These are phyloP conservation scores for Pisolithus microcarpus DNA, from an alignment of 768 basidiomycete genomes.

Conservation along the genomic window DNA sequence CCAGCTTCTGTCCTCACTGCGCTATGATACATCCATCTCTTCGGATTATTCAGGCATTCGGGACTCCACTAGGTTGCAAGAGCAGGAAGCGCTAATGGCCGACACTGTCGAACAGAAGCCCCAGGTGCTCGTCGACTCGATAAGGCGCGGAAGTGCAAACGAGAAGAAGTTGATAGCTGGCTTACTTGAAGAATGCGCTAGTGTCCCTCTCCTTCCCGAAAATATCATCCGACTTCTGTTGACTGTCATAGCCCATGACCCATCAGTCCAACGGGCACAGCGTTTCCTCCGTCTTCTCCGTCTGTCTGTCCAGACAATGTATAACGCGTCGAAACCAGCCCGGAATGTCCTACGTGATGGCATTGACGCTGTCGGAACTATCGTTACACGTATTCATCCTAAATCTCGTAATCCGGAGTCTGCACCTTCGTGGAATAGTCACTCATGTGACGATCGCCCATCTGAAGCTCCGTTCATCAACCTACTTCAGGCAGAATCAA, in stretches of 20 bases:
- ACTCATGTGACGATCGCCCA: conserved; percentile 16
- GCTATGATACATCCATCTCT: conserved; percentile 31
- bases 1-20: conserved; percentile 52
- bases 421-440: conserved; percentile 15
- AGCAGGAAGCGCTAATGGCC: conserved; percentile 63
- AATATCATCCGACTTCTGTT: conserved; percentile 66
- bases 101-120: conserved; percentile 67
- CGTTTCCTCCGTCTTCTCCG: conserved; percentile 61
- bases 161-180: conserved; percentile 38
- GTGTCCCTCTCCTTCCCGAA: conserved; percentile 48
- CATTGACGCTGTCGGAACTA: conserved; percentile 55
- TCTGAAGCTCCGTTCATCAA: conserved; percentile 28
- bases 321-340: conserved; percentile 46
- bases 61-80: conserved; percentile 53
- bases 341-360: conserved; percentile 58
- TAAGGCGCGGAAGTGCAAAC: conserved; percentile 38
- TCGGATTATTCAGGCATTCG: conserved; percentile 64
- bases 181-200: conserved; percentile 52
- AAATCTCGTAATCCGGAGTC: conserved; percentile 39
- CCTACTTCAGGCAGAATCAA: conserved; percentile 35
- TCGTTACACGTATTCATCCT: conserved; percentile 40
- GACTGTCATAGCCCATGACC: conserved; percentile 74
- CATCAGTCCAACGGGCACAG: conserved; percentile 57
- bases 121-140: conserved; percentile 55
- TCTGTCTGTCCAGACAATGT: conserved; percentile 48